Evolutionary conservation across 495 filamentous ascomycete species (phyloP), one percentile per base, ranked within the genome.

Genomic region (Hypomontagnella submonticulosa): DNA sequence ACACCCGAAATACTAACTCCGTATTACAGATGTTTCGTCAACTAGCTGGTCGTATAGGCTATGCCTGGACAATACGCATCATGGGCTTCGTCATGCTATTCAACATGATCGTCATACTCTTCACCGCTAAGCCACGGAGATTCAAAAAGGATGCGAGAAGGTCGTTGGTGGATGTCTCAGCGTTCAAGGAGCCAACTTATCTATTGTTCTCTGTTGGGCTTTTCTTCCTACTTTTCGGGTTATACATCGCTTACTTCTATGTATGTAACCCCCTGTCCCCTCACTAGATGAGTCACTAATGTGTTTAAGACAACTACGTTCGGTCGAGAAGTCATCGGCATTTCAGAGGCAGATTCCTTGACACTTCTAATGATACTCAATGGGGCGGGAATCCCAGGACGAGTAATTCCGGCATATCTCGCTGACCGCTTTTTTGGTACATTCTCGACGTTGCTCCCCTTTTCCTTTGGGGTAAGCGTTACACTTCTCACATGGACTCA

Each of bases 171-270:
- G 36, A 38, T 38, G 10, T 13, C n/a, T 38, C 36, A 38, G 36
- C 36, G 3, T 38, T 38, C n/a, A 38, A 13, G 36, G 36, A 38
- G 36, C 36, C 36, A 3, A 13, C n/a, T 38, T 38, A 38, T 8
- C 36, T 38, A 2, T 13, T 38, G n/a, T 38, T 38, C 36, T 38
- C 36, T 38, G n/a, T 38, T 2, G 36, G 36, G 9, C 36, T 38
- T 11, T 38, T 38, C 36, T 38, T 38, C 36, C 10, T 38, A 13
- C 36, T 38, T 3, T 38, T 11, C 10, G 36, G 36, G 9, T 38
- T 38, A 11, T 38, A 38, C n/a, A 38, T 38, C n/a, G 36, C 36
- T 38, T 38, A 38, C 36, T 38, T 38, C n/a, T 38, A 38, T 8
- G 36, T 38, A 38, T 3, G 36, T 38, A 3, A 8, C 9, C 36